Evolutionary conservation across 2,329 filamentous ascomycete genomes (phyloP).

Genomic region (Fusarium graminum): DNA sequence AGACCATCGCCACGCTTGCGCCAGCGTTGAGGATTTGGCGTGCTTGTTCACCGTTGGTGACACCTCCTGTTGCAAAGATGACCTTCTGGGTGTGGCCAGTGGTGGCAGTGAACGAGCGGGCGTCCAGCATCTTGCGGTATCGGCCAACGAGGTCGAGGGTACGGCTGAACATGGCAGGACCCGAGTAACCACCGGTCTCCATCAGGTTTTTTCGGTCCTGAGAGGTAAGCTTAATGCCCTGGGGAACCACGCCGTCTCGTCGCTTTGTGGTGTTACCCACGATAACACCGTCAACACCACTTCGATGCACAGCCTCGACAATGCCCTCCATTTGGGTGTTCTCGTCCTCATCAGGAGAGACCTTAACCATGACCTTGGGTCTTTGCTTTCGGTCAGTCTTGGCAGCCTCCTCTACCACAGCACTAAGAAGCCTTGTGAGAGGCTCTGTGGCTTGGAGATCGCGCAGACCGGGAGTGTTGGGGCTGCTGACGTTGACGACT

Average conservation of each 20-base stretch:
- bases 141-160: constrained; percentile 83
- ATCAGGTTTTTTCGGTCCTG: constrained; percentile 76
- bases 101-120: constrained; percentile 54
- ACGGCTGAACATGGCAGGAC: constrained; percentile 86
- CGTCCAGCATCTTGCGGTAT: constrained; percentile 79
- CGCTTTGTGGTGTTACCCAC: constrained; percentile 97
- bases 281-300: constrained; percentile 93
- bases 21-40: constrained; percentile 86
- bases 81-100: constrained; percentile 71
- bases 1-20: constrained; percentile 90
- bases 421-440: constrained; percentile 81
- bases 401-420: constrained; percentile 84
- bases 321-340: constrained; percentile 88
- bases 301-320: constrained; percentile 83
- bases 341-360: constrained; percentile 93
- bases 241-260: constrained; percentile 77
- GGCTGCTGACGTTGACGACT: constrained; percentile 98
- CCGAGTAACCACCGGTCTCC: constrained; percentile 90
- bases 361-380: constrained; percentile 90
- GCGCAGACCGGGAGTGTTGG: constrained; percentile 92
- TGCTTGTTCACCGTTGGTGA: constrained; percentile 89
- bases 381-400: constrained; percentile 76
- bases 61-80: constrained; percentile 93
- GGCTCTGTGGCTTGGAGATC: constrained; percentile 88
- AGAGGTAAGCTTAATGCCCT: constrained; percentile 72